phyloP scores from a whole-genome alignment of 2,329 filamentous ascomycete genomes.

The Stemphylium beticola region DNA sequence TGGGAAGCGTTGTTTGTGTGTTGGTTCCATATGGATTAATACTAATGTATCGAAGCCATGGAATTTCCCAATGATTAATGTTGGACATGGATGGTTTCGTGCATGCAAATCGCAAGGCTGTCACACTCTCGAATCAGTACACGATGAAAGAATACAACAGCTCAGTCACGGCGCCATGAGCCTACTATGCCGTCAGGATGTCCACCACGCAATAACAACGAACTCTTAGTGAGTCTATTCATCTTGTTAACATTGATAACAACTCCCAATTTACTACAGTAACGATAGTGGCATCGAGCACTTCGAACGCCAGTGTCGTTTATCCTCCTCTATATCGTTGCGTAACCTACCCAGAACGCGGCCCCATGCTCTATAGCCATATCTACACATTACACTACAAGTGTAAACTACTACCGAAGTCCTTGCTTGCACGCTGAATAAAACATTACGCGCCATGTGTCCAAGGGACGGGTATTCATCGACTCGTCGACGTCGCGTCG shows the following conservation, averaged over 20 bases:
- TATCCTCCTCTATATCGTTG: background rate
- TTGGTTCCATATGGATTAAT: no score
- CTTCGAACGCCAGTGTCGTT: constrained; percentile 23
- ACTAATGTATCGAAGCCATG: no score
- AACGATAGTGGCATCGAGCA: constrained; percentile 19
- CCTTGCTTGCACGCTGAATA: background rate
- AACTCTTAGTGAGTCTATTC: no score
- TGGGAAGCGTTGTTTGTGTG: no score
- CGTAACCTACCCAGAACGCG: background rate
- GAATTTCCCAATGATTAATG: no score
- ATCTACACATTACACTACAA: background rate
- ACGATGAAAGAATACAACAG: no score
- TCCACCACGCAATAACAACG: no score
- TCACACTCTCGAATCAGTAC: no score
- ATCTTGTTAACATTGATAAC: background rate
- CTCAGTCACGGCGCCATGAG: no score
- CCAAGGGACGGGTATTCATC: background rate
- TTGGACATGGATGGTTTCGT: no score
- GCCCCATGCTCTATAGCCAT: background rate
- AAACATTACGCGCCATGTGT: background rate
- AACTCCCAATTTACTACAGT: background rate
- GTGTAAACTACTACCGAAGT: background rate
- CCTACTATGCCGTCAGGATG: no score
- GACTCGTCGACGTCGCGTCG: background rate
- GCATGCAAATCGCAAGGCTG: no score